phyloP scores from a whole-genome alignment of 1,139 yeast genomes.

The Debaryomyces coudertii region DNA sequence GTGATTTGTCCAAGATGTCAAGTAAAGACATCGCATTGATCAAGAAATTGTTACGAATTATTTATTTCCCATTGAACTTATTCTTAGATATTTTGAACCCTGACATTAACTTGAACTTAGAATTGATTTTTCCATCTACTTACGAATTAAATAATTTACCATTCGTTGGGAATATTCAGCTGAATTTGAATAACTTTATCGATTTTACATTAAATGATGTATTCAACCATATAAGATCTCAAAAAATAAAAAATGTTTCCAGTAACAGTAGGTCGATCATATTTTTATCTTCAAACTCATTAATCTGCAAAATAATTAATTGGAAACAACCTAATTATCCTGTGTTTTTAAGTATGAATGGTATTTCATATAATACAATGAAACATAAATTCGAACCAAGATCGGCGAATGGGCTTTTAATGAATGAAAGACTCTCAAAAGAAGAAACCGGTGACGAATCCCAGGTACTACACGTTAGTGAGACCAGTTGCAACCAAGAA shows the following conservation, averaged over 20 bases:
- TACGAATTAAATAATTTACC: constrained; percentile 61
- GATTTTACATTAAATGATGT: constrained; percentile 73
- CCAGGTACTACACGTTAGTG: constrained; percentile 18
- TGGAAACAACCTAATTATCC: constrained; percentile 99
- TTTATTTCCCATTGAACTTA: constrained; percentile 64
- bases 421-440: constrained; percentile 22
- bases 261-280: constrained; percentile 61
- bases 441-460: background rate
- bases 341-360: constrained; percentile 81
- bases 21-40: constrained; percentile 39
- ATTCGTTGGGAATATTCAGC: constrained; percentile 51
- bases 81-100: constrained; percentile 58
- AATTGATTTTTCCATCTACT: constrained; percentile 79
- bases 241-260: constrained; percentile 37
- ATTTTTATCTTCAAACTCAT: constrained; percentile 83
- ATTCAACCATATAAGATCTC: constrained; percentile 72
- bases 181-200: constrained; percentile 68
- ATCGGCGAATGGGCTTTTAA: constrained; percentile 46
- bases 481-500: constrained; percentile 37
- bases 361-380: constrained; percentile 47
- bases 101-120: constrained; percentile 71
- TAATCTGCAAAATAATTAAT: constrained; percentile 86
- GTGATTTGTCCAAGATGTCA: constrained; percentile 44
- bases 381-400: constrained; percentile 39
- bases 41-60: constrained; percentile 44